A percentile compares a stretch with the other conserved stretches of the same genome.
Conservation (phyloP, 352 stramenopile species). For the Pythium guiyangense region DNA sequence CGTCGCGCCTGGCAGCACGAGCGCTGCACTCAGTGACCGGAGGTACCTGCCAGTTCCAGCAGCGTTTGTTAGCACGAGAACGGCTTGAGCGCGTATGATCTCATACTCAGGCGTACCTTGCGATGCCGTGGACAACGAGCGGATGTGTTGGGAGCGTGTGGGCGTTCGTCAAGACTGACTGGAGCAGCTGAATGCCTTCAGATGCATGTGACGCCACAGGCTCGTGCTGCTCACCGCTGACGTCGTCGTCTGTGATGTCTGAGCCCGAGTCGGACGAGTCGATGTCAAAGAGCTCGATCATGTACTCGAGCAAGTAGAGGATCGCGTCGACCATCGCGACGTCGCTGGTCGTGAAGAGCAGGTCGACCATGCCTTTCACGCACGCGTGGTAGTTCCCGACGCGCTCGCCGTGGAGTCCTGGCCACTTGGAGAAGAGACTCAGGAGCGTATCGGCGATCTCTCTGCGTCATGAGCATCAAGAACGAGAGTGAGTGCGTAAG, state of each 20-base stretch:
- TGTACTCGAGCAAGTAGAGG: conserved; percentile 67
- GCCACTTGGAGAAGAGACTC: conserved; percentile 82
- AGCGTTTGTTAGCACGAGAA: no score
- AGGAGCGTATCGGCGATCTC: conserved; percentile 79
- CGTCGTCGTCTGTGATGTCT: conserved; percentile 20
- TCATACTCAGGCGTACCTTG: conserved; percentile 23
- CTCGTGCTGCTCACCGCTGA: conserved; percentile 10
- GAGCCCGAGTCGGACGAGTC: conserved; percentile 68
- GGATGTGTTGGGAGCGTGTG: conserved; percentile 48
- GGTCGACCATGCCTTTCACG: conserved; percentile 49
- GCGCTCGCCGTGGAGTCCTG: conserved; percentile 26
- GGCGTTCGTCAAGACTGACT: conserved; percentile 42
- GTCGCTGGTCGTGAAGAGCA: conserved; percentile 44
- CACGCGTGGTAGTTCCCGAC: conserved; percentile 42
- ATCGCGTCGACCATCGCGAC: conserved; percentile 62
- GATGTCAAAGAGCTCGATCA: conserved; percentile 80
- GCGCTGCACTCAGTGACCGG: conserved; percentile 42
- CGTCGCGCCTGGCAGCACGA: conserved; percentile 41
- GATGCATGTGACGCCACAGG: conserved; percentile 14
- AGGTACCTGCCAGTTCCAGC: conserved; percentile 43
- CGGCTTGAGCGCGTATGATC: not conserved
- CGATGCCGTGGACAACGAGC: conserved; percentile 49
- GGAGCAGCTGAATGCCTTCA: conserved; percentile 50
- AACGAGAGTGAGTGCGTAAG: no score
- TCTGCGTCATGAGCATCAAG: conserved; percentile 20